Conservation (phyloP, 2,329 filamentous ascomycete genomes). For the Rhinocladiella similis region DNA sequence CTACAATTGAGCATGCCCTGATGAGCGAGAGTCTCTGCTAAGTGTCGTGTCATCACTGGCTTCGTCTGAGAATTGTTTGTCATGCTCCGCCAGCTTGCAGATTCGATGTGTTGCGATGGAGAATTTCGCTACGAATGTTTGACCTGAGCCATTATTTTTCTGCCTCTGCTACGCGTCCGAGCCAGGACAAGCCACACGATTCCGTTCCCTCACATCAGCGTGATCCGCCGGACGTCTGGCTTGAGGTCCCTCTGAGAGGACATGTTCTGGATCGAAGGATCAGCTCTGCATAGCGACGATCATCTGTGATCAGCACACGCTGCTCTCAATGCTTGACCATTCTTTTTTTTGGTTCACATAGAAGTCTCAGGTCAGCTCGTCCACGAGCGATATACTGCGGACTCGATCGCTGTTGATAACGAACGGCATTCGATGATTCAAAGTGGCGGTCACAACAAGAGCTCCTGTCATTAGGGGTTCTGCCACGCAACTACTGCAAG, state of each 20-base stretch:
- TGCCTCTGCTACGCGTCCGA: conserved; percentile 1
- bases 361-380: not conserved
- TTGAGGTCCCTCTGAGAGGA: conserved; percentile 7
- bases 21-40: not conserved
- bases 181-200: conserved; percentile 14
- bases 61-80: not conserved
- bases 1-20: not conserved
- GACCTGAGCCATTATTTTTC: not conserved
- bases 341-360: not conserved
- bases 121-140: not conserved
- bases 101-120: not conserved
- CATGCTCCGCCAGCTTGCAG: conserved; percentile 1
- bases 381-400: too few species aligned
- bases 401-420: not conserved
- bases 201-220: conserved; percentile 12
- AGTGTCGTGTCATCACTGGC: not conserved
- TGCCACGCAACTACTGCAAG: conserved; percentile 21
- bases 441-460: conserved; percentile 22
- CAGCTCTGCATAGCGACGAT: conserved; percentile 11
- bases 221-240: not conserved
- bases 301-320: conserved; percentile 13
- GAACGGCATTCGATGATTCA: conserved; percentile 2
- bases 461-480: conserved; percentile 8
- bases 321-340: not conserved
- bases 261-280: conserved; percentile 20